Evolutionary conservation across 257 asterid species (phyloP), one percentile per base, ranked within the genome.

Genomic region (Plantago major): DNA sequence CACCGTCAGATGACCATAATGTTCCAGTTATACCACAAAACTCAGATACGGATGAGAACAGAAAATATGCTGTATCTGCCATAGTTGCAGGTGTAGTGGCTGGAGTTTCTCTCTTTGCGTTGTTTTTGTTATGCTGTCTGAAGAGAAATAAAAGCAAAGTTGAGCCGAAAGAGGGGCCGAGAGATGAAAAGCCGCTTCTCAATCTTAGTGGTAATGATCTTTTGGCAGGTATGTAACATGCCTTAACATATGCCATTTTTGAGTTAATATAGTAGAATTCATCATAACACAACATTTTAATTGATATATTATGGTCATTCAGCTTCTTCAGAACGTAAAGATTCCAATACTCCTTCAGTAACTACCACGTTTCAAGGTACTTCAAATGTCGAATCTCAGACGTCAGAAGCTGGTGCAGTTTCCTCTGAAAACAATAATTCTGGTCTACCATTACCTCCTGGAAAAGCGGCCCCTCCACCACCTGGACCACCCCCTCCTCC

Each of bases 361-460:
- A 70, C 56, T 28, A 58, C 70, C 57, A 75, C 71, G 60, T 11
- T 22, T 69, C 62, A 46, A 48, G 65, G 14, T 58, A 66, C 79
- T 17, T 69, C 73, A 16, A 67, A 62, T 66, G 73, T 65, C 50
- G 73, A 67, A 58, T 46, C 76, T 53, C 68, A 55, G 46, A 50
- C 74, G n/a, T 11, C 65, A 45, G 79, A 58, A 62, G 82, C 65
- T 45, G 12, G 55, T 37, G 65, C 26, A 18, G 77, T 55, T 38
- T 58, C 62, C 22, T 40, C 66, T 33, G 78, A 19, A 42, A 77
- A 40, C 72, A 56, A 43, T 60, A 64, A 58, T 18, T 44, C 67
- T 26, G 10, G 66, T 9, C 56, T 89, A 72, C 93, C 95, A 11
- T 88, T 75, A 71, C 99, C 97, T 74, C 96, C 95, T 2, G 96